These are phyloP conservation scores for Exserohilum rostratum DNA, from an alignment of 2,329 filamentous ascomycete genomes.

Conservation along the genomic window DNA sequence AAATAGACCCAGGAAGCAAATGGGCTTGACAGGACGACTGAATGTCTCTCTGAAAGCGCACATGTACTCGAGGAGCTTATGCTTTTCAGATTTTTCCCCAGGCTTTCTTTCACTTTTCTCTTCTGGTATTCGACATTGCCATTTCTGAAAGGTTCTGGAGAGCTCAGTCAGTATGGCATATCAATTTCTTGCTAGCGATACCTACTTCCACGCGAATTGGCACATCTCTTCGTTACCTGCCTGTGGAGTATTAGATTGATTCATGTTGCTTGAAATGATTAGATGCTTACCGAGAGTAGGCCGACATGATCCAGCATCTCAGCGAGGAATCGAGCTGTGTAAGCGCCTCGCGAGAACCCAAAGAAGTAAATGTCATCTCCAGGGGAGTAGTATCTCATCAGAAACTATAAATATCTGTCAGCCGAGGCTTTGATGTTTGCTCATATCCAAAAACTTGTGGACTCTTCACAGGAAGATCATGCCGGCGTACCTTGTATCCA, in stretches of 20 bases:
- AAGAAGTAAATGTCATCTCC: slow-evolving; percentile 58
- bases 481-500: slow-evolving; percentile 76
- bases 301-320: slow-evolving; percentile 88
- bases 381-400: slow-evolving; percentile 57
- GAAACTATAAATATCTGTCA: slow-evolving; percentile 38
- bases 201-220: slow-evolving; percentile 76
- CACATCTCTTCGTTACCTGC: slow-evolving; percentile 88
- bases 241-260: slow-evolving; percentile 12
- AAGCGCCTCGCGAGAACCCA: slow-evolving; percentile 58
- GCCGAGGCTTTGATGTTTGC: not conserved
- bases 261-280: not conserved
- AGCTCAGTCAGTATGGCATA: not conserved
- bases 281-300: slow-evolving; percentile 61
- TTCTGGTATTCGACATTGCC: slow-evolving; percentile 64
- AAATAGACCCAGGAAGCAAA: slow-evolving; percentile 79
- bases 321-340: slow-evolving; percentile 63
- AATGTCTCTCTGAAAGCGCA: slow-evolving; percentile 83
- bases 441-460: too few species aligned
- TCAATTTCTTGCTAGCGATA: not conserved
- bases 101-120: slow-evolving; percentile 35
- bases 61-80: slow-evolving; percentile 75
- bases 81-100: slow-evolving; percentile 58
- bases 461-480: too few species aligned
- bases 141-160: slow-evolving; percentile 68
- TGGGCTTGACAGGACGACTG: slow-evolving; percentile 73